These are phyloP conservation scores for Ogataea neopini DNA, from an alignment of 805 yeast genomes.

Conservation along the genomic window DNA sequence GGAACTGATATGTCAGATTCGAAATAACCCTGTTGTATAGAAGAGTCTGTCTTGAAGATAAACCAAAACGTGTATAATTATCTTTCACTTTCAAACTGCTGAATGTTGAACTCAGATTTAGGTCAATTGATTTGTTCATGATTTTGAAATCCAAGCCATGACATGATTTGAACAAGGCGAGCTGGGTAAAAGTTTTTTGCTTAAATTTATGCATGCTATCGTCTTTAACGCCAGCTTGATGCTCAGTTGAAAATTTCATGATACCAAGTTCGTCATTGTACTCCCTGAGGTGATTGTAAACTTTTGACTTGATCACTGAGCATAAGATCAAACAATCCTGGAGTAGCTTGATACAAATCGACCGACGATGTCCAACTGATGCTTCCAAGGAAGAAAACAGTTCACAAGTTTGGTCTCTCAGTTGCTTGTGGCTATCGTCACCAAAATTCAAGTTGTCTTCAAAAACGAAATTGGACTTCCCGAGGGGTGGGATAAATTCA, in stretches of 20 bases:
- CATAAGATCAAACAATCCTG: constrained; percentile 36
- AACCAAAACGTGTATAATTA: constrained; percentile 19
- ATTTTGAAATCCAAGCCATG: constrained; percentile 30
- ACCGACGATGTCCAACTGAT: constrained; percentile 10
- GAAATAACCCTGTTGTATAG: constrained; percentile 9
- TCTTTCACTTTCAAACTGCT: constrained; percentile 23
- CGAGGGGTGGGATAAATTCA: constrained; percentile 32
- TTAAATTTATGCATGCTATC: constrained; percentile 24
- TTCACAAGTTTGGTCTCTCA: constrained; percentile 12
- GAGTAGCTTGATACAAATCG: constrained; percentile 16
- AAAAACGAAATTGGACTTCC: constrained; percentile 29
- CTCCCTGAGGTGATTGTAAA: constrained; percentile 20
- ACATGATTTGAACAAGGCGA: constrained; percentile 30
- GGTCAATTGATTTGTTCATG: constrained; percentile 26
- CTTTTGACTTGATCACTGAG: constrained; percentile 37
- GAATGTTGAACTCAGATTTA: constrained; percentile 25
- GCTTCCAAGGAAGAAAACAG: constrained; percentile 19
- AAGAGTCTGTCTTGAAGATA: constrained; percentile 11
- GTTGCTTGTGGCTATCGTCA: constrained; percentile 8
- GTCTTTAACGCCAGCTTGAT: constrained; percentile 15
- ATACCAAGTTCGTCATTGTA: constrained; percentile 23
- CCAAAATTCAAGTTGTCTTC: constrained; percentile 25
- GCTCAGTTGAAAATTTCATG: constrained; percentile 21
- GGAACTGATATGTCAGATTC: constrained; percentile 18
- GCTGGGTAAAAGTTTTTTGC: constrained; percentile 25